phyloP scores from a whole-genome alignment of 2,329 filamentous ascomycete genomes.

The Endothia cerciana region DNA sequence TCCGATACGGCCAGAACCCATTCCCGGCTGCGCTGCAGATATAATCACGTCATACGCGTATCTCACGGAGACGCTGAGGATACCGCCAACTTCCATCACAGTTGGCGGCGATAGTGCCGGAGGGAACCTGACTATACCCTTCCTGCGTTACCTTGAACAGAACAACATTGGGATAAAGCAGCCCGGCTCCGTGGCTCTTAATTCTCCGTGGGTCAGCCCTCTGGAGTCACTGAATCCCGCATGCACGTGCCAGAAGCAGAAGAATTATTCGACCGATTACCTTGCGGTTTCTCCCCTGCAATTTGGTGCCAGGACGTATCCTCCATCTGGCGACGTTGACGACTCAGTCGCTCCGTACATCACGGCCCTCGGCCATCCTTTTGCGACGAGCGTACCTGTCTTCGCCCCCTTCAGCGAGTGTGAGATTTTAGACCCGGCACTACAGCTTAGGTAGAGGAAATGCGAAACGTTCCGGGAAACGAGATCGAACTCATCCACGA shows the following conservation, averaged over 20 bases:
- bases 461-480: conserved; percentile 5
- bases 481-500: conserved; percentile 44
- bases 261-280: conserved; percentile 41
- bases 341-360: not conserved
- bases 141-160: conserved; percentile 51
- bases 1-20: conserved; percentile 39
- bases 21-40: conserved; percentile 53
- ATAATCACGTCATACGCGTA: conserved; percentile 44
- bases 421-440: conserved; percentile 3
- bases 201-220: conserved; percentile 31
- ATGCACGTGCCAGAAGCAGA: conserved; percentile 28
- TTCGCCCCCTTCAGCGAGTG: conserved; percentile 4
- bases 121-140: conserved; percentile 45
- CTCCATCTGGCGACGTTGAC: not conserved
- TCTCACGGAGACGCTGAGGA: conserved; percentile 42
- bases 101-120: conserved; percentile 52
- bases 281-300: conserved; percentile 40
- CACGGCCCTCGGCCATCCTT: conserved; percentile 1
- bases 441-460: not conserved
- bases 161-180: conserved; percentile 34
- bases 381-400: not conserved
- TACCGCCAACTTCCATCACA: conserved; percentile 44
- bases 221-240: conserved; percentile 13
- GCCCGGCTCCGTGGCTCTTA: conserved; percentile 45
- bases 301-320: conserved; percentile 45